phyloP scores from a whole-genome alignment of 306 rosid species.

The Geum urbanum region DNA sequence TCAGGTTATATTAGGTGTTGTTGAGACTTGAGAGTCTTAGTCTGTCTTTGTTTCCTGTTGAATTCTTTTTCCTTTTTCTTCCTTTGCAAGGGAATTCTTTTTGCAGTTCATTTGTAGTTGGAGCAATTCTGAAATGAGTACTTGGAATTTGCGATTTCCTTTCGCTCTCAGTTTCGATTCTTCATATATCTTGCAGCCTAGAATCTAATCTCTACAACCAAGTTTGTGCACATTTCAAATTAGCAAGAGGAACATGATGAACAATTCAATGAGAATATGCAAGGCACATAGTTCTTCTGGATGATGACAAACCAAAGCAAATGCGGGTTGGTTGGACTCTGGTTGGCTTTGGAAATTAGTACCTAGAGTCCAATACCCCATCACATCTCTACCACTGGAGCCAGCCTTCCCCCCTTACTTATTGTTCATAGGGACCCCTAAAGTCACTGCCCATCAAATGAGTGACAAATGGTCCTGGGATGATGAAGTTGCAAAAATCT shows the following conservation, averaged over 20 bases:
- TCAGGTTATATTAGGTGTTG: conserved; percentile 43
- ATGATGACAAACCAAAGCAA: conserved; percentile 10
- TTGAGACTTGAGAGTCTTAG: conserved; percentile 28
- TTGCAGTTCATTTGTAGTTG: conserved; percentile 95
- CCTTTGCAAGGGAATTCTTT: conserved; percentile 78
- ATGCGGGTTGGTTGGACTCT: conserved; percentile 5
- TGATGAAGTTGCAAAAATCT: neutral
- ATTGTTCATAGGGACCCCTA: conserved; percentile 9
- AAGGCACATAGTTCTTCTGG: conserved; percentile 13
- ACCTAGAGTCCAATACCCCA: conserved; percentile 18
- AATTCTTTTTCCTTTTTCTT: conserved; percentile 51
- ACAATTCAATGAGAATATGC: neutral
- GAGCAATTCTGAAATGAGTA: conserved; percentile 60
- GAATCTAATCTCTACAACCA: neutral
- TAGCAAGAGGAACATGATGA: conserved; percentile 11
- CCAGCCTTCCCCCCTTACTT: neutral
- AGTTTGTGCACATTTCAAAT: conserved; percentile 17
- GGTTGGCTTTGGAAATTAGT: conserved; percentile 20
- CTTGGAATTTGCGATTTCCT: conserved; percentile 48
- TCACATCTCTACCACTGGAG: conserved; percentile 8
- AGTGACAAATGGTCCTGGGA: conserved; percentile 1
- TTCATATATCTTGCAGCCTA: neutral
- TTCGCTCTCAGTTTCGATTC: neutral
- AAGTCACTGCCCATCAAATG: conserved; percentile 1
- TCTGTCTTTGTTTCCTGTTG: conserved; percentile 34